Percentiles rank a stretch among this genome's conserved stretches.
phyloP scores from a whole-genome alignment of 805 yeast genomes.

The Saturnispora diversa region DNA sequence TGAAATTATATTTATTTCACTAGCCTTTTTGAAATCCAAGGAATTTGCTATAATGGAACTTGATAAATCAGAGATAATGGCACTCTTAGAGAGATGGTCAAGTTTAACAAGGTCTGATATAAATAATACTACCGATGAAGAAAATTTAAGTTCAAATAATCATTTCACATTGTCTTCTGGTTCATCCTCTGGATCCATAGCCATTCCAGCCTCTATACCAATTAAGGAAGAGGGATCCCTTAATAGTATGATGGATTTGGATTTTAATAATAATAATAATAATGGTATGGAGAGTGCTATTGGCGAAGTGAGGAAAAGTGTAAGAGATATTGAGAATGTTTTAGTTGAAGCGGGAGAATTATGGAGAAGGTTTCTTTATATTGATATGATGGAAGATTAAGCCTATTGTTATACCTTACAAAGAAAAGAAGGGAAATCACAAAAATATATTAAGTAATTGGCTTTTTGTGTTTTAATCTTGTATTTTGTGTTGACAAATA shows the following conservation, averaged over 20 bases:
- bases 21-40: constrained; percentile 74
- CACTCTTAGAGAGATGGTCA: constrained; percentile 55
- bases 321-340: constrained; percentile 60
- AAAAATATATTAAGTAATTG: too few species aligned
- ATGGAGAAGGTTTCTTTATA: constrained; percentile 78
- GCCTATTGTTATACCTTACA: too few species aligned
- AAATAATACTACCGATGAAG: constrained; percentile 17
- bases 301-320: constrained; percentile 20
- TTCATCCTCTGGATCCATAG: background rate
- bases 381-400: constrained; percentile 48
- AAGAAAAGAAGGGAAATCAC: too few species aligned
- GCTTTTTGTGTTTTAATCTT: background rate
- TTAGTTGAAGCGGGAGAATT: constrained; percentile 75
- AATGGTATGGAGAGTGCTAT: constrained; percentile 12
- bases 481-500: too few species aligned
- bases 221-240: constrained; percentile 4
- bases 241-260: constrained; percentile 3
- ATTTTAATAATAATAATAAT: background rate
- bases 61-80: constrained; percentile 84
- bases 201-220: constrained; percentile 3
- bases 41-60: constrained; percentile 74
- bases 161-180: background rate
- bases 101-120: constrained; percentile 31
- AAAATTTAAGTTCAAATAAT: background rate
- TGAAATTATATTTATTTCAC: constrained; percentile 64